Evolutionary conservation across 345 rosid species (phyloP).

Genomic region (Hibiscus syriacus): DNA sequence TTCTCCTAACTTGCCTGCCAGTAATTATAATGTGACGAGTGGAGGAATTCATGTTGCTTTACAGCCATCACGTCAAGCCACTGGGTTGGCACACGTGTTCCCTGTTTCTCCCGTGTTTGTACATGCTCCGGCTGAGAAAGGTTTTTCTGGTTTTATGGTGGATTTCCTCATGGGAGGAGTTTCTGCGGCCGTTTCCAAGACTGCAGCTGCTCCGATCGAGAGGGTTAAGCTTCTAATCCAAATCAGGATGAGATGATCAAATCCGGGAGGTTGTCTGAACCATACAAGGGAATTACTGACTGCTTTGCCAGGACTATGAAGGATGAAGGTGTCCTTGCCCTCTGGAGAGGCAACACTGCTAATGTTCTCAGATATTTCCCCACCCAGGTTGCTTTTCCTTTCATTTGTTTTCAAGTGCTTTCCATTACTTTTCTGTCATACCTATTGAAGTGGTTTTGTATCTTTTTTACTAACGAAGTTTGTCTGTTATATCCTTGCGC

Average conservation of each 20-base stretch:
- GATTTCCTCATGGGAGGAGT: slow-evolving; percentile 25
- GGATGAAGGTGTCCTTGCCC: slow-evolving; percentile 39
- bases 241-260: background rate
- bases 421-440: background rate
- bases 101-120: slow-evolving; percentile 31
- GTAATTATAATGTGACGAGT: slow-evolving; percentile 10
- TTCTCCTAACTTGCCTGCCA: slow-evolving; percentile 25
- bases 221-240: background rate
- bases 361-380: slow-evolving; percentile 35
- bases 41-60: slow-evolving; percentile 32
- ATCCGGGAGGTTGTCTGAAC: background rate
- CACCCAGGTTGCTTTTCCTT: slow-evolving; percentile 16
- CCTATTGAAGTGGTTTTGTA: background rate
- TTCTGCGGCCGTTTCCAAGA: background rate
- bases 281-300: background rate
- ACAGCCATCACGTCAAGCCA: slow-evolving; percentile 20
- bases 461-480: background rate
- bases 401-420: background rate
- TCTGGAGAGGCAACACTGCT: slow-evolving; percentile 59
- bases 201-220: background rate
- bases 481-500: background rate
- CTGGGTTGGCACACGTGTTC: slow-evolving; percentile 22
- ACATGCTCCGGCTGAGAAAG: slow-evolving; percentile 45
- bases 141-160: slow-evolving; percentile 20
- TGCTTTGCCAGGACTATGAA: slow-evolving; percentile 1